Evolutionary conservation across 352 stramenopile genomes (phyloP).

Genomic region (Saprolegnia parasitica): DNA sequence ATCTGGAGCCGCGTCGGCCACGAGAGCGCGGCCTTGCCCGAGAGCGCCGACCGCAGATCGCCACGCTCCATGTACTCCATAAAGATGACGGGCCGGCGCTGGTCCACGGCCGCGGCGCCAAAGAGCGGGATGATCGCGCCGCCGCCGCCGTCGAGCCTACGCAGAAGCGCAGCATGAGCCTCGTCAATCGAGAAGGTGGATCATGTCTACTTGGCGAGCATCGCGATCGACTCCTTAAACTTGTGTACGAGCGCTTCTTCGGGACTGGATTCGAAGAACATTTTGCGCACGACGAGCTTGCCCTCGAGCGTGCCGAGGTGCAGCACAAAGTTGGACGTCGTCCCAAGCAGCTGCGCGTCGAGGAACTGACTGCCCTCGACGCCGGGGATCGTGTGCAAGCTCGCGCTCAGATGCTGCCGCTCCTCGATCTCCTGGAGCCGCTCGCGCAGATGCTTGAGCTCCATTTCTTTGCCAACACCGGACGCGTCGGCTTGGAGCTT

Average conservation of each 20-base stretch:
- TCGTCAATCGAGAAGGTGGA: background rate
- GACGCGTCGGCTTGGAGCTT: background rate
- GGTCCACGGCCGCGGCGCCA: background rate
- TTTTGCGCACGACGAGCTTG: background rate
- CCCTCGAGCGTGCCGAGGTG: slow-evolving; percentile 5
- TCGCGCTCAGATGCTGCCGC: background rate
- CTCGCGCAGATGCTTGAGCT: background rate
- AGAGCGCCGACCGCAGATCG: background rate
- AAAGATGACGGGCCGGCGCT: background rate
- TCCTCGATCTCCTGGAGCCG: background rate
- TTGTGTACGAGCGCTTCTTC: background rate
- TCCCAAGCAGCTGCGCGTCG: background rate
- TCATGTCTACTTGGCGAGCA: background rate
- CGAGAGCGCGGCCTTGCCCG: background rate
- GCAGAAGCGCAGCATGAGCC: background rate
- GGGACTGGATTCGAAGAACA: background rate
- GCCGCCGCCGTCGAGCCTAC: slow-evolving; percentile 1
- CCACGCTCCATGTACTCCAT: slow-evolving; percentile 15
- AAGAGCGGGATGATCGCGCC: slow-evolving; percentile 3
- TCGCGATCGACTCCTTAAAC: background rate
- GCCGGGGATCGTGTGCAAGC: background rate
- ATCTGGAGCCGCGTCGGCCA: background rate
- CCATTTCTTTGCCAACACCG: background rate
- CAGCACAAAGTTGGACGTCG: background rate
- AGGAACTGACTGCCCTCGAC: slow-evolving; percentile 7